Base-by-base conservation (phyloP, 768 basidiomycete genomes). In the Podaxis sp. region DNA sequence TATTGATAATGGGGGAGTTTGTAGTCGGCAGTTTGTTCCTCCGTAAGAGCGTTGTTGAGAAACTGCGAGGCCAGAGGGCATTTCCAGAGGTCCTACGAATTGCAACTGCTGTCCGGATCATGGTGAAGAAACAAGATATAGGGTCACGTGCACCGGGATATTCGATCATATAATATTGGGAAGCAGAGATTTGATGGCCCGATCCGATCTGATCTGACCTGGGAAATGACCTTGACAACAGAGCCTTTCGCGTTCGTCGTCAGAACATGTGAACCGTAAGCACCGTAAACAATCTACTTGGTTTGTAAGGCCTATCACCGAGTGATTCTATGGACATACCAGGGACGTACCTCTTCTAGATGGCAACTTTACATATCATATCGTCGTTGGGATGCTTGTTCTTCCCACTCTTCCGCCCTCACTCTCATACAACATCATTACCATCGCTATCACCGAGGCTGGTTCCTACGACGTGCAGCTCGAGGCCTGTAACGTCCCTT, bases 1-100 rank as follows among this genome's bases (percentile, higher is more conserved):
- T 84, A 13, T 90, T 73, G 6, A 87, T 85, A 48, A 95, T 84
- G 17, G 89, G 87, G 0, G 89, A 88, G 63, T 70, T 73, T 13
- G 81, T 76, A 38, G 76, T 79, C 2, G 79, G 81, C 33, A 83
- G 69, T 56, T 72, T 63, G 42, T 67, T 63, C 49, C 68, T 61
- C 59, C 61, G 64, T 44, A 61, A 42, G 46, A 51, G 38, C n/a
- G 65, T 64, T 11, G n/a, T 17, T 9, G 66, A 57, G 54, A 61
- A 65, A 40, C 55, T 39, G 24, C 61, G 48, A 33, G 33, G 24
- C 17, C 40, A 59, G 30, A 63, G 30, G 55, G 61, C 57, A 42
- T 42, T 52, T 49, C 61, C 60, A 24, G 59, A 22, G 22, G 48
- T 39, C 30, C 48, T 59, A 36, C 54, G 33, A 57, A 64, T 64